Base-by-base conservation (phyloP, 176 grass and related monocot species). In the Triticum timopheevii region DNA sequence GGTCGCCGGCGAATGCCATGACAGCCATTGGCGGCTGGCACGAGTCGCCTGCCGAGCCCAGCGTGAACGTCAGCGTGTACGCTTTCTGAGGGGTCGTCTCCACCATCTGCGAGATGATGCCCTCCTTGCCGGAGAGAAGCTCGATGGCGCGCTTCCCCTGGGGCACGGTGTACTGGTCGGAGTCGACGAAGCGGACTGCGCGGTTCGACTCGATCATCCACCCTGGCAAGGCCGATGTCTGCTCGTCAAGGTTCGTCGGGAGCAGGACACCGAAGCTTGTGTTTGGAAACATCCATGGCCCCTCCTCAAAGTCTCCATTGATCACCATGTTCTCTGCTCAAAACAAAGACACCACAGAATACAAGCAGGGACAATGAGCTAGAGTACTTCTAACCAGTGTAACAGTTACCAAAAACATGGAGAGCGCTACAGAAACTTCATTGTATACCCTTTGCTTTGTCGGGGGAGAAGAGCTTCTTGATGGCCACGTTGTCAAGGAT, bases 51-150 rank as follows among this genome's bases (percentile, higher is more conserved):
- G 97, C 97, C 0, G 90, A 75, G 3, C 94, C 92, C 4, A 97
- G 20, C 1, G 87, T 97, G 87, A 97, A 97, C 1, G 92, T 94
- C 85, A 99, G 85, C 69, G 76, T 93, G 90, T 99, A 99, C 63
- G 79, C 79, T 86, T 99, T 99, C 77, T 94, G 75, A 66, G 97
- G 94, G 4, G 92, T 94, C 4, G 94, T 96, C 88, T 94, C 89
- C 7, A 97, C 94, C 97, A 99, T 99, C 88, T 97, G 97, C 56
- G 97, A 97, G 88, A 99, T 93, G 77, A 99, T 97, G 62, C 97
- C 97, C 80, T 99, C 97, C 83, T 99, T 99, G 66, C 97, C 94
- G 0, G 97, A 97, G 66, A 99, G 94, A 34, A 99, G 90, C 89
- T 99, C 97, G 63, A 99, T 78, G 5, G 97, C 97, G 1, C 97